Evolutionary conservation across 306 rosid genomes (phyloP).

Genomic region (Geum urbanum): DNA sequence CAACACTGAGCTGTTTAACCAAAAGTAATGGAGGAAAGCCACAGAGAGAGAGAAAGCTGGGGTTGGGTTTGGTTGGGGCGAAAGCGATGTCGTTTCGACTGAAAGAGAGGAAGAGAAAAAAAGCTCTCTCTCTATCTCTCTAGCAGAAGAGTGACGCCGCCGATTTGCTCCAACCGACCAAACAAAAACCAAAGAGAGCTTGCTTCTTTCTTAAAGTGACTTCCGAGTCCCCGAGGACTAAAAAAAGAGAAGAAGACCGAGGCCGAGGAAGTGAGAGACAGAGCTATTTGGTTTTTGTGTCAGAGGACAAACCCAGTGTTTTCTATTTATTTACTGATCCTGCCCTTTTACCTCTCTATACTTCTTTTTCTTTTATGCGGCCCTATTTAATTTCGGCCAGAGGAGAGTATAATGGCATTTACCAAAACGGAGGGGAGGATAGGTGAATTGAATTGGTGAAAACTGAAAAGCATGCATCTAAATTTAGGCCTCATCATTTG

Average conservation of each 20-base stretch:
- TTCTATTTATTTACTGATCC: conserved; percentile 20
- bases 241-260: neutral
- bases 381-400: neutral
- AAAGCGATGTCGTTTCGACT: conserved; percentile 6
- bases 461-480: too few species aligned
- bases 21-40: neutral
- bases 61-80: neutral
- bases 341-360: conserved; percentile 10
- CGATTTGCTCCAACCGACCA: conserved; percentile 24
- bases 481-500: too few species aligned
- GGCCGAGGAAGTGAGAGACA: conserved; percentile 17
- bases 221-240: conserved; percentile 22
- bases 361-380: neutral
- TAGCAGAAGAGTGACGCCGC: conserved; percentile 30
- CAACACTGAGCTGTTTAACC: neutral
- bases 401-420: neutral
- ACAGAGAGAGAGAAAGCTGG: neutral
- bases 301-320: conserved; percentile 21
- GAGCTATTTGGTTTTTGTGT: neutral
- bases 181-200: conserved; percentile 17
- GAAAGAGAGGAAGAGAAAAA: neutral
- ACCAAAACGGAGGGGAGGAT: neutral
- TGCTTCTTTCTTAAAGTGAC: neutral
- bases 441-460: too few species aligned
- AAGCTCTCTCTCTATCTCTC: neutral